A percentile compares a stretch with the other conserved stretches of the same genome.
phyloP scores from a whole-genome alignment of 2,329 filamentous ascomycete genomes.

The Phialophora expanda region DNA sequence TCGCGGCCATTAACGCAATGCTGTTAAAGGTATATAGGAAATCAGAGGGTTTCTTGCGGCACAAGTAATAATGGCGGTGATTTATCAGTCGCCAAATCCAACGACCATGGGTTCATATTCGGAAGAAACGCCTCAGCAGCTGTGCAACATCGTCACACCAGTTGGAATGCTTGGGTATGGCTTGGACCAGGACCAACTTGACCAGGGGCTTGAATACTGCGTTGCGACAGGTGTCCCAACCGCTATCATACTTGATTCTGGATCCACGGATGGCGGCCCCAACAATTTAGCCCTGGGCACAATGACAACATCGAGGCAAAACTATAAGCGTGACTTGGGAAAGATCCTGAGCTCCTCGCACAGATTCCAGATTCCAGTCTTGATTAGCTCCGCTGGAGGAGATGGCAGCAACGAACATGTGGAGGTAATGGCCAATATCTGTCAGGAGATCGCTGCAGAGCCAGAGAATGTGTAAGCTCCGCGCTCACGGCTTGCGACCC shows the following conservation, averaged over 20 bases:
- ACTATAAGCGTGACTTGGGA: constrained; percentile 21
- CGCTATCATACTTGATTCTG: constrained; percentile 10
- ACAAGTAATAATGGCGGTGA: neutral
- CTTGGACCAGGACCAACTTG: constrained; percentile 8
- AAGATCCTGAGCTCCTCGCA: constrained; percentile 43
- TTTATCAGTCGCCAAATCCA: too few species aligned
- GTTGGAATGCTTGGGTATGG: constrained; percentile 28
- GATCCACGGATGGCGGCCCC: constrained; percentile 14
- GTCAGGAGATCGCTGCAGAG: constrained; percentile 44
- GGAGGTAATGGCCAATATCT: constrained; percentile 47
- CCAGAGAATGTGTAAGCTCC: constrained; percentile 25
- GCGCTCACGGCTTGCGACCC: neutral
- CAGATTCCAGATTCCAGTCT: constrained; percentile 48
- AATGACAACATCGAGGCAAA: constrained; percentile 35
- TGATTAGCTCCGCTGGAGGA: constrained; percentile 51
- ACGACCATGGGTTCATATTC: neutral
- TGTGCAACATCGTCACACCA: constrained; percentile 16
- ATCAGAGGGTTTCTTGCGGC: neutral
- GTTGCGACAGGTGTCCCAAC: constrained; percentile 3
- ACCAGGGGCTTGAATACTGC: neutral
- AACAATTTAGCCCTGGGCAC: constrained; percentile 20
- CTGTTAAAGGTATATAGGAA: neutral
- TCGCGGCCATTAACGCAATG: neutral
- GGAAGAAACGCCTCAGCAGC: neutral
- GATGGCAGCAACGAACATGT: constrained; percentile 55